Evolutionary conservation across 768 basidiomycete genomes (phyloP).

Genomic region (Lepiota brunneoincarnata): DNA sequence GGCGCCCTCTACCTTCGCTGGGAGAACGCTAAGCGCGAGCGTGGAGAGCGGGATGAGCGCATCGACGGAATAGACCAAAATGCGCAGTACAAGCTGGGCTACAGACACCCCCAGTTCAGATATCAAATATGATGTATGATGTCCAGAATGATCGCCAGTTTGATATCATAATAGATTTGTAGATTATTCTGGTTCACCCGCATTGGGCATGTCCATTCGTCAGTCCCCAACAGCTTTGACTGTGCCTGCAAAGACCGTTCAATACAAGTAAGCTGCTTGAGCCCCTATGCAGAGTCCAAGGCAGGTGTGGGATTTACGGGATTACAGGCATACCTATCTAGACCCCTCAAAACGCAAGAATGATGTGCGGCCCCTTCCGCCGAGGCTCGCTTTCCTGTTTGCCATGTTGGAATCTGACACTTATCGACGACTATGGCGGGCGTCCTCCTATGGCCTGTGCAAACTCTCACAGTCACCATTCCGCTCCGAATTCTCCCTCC

Average conservation of each 20-base stretch:
- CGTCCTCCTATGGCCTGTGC: constrained; percentile 48
- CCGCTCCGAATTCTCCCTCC: constrained; percentile 50
- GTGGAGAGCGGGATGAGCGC: constrained; percentile 33
- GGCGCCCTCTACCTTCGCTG: constrained; percentile 26
- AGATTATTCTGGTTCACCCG: too few species aligned
- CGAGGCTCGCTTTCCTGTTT: not conserved
- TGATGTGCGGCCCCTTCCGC: too few species aligned
- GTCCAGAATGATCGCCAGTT: too few species aligned
- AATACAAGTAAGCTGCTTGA: too few species aligned
- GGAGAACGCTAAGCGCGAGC: constrained; percentile 35
- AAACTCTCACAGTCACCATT: constrained; percentile 46
- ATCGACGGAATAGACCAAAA: constrained; percentile 27
- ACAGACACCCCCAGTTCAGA: constrained; percentile 34
- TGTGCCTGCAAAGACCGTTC: too few species aligned
- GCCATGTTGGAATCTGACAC: constrained; percentile 40
- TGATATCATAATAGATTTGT: too few species aligned
- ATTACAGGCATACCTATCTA: too few species aligned
- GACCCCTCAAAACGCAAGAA: too few species aligned
- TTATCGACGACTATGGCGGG: constrained; percentile 45
- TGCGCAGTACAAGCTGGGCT: constrained; percentile 32
- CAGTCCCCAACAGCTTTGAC: too few species aligned
- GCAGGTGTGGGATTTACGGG: too few species aligned
- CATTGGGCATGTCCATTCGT: too few species aligned
- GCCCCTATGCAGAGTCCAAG: too few species aligned
- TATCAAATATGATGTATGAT: constrained; percentile 26